A percentile compares a stretch with the other conserved stretches of the same genome.
These are phyloP conservation scores for Scenedesmus sp. DNA, from an alignment of 163 green algal genomes.

Conservation along the genomic window DNA sequence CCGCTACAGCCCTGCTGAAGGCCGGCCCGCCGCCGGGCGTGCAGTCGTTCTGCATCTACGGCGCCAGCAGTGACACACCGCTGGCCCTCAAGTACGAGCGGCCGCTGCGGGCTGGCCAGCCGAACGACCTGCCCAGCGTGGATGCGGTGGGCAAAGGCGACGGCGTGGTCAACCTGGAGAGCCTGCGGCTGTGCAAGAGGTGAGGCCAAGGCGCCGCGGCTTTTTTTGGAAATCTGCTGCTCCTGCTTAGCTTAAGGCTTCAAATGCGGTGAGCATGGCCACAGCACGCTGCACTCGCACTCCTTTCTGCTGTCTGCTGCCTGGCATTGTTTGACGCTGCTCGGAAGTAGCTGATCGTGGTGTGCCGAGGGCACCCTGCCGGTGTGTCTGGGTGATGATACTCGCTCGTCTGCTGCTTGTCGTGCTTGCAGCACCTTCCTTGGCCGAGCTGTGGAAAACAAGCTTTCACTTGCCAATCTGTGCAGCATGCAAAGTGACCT, in stretches of 20 bases:
- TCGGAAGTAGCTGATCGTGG: no score
- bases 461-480: no score
- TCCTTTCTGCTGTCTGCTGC: background rate
- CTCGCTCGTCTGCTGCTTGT: no score
- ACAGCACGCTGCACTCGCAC: background rate
- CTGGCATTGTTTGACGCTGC: no score
- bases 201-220: background rate
- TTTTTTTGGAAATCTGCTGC: no score
- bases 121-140: background rate
- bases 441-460: no score
- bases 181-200: slow-evolving; percentile 29
- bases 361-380: no score
- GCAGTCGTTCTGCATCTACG: slow-evolving; percentile 27
- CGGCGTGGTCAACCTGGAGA: slow-evolving; percentile 30
- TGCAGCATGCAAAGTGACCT: background rate
- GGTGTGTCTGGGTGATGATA: no score
- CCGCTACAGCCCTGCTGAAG: background rate
- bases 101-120: background rate
- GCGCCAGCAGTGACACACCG: background rate
- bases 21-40: background rate
- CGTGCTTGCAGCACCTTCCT: no score
- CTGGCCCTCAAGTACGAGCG: background rate
- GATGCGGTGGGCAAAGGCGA: slow-evolving; percentile 15
- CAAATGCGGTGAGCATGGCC: no score
- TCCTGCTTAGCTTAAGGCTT: no score